Conservation (phyloP, 805 yeast genomes). For the Candida pseudofarinosa region DNA sequence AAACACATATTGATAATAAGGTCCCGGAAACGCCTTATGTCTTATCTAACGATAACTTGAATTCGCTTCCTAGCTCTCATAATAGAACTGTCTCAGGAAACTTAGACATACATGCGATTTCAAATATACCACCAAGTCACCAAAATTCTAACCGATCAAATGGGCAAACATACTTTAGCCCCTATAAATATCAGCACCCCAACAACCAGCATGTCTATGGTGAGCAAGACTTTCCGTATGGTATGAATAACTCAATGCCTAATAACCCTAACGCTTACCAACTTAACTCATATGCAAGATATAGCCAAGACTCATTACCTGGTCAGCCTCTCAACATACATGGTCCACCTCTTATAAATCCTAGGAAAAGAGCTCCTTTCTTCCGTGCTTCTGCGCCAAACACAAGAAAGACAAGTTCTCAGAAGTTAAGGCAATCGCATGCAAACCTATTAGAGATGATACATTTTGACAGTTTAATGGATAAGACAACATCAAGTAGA, state of each 20-base stretch:
- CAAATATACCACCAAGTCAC: not conserved
- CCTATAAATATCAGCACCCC: not conserved
- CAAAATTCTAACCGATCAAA: not conserved
- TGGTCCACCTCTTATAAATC: not conserved
- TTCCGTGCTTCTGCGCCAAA: conserved; percentile 18
- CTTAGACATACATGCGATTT: not conserved
- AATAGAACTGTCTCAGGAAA: not conserved
- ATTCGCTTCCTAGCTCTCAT: not conserved
- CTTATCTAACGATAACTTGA: not conserved
- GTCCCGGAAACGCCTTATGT: not conserved
- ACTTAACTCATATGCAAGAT: not conserved
- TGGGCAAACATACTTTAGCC: not conserved
- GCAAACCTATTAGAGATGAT: conserved; percentile 19
- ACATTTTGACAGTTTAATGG: conserved; percentile 15
- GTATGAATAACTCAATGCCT: not conserved
- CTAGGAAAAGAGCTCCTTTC: conserved; percentile 9
- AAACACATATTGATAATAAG: not conserved
- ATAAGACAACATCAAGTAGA: conserved; percentile 12
- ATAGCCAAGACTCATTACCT: not conserved
- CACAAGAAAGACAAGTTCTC: conserved; percentile 13
- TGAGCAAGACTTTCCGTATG: not conserved
- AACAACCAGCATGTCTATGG: not conserved
- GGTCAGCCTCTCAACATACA: not conserved
- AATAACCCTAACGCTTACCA: not conserved
- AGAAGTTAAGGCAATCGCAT: conserved; percentile 16